These are phyloP conservation scores for Simmondsia chinensis DNA, from an alignment of 148 eudicot genomes.

Conservation along the genomic window DNA sequence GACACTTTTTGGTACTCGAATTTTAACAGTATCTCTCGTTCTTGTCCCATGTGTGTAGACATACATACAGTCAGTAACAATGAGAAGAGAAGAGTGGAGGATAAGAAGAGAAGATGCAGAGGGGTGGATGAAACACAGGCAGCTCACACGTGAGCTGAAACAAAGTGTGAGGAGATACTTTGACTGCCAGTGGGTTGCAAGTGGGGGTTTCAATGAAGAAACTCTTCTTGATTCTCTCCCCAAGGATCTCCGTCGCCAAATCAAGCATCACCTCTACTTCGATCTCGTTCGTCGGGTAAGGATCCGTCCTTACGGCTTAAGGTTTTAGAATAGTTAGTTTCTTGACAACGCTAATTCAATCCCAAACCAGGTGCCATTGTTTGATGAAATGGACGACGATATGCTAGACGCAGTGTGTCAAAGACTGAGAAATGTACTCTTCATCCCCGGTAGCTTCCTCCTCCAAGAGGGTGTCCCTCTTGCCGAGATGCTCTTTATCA, in stretches of 20 bases:
- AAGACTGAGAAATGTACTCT: conserved; percentile 8
- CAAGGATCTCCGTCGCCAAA: conserved; percentile 8
- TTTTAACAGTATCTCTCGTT: too few relatives aligned
- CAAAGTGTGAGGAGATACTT: conserved; percentile 8
- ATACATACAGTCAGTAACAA: conserved; percentile 10
- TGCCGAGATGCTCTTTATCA: conserved; percentile 18
- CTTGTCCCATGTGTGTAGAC: too few relatives aligned
- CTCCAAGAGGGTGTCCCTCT: conserved; percentile 15
- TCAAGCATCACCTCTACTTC: conserved; percentile 12
- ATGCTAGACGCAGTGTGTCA: conserved; percentile 20
- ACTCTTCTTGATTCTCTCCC: conserved; percentile 5
- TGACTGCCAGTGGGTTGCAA: conserved; percentile 9
- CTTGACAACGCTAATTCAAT: background rate
- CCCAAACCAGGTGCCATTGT: conserved; percentile 16
- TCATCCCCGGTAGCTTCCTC: conserved; percentile 11
- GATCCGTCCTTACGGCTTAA: background rate
- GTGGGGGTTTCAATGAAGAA: conserved; percentile 12
- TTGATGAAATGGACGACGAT: conserved; percentile 17
- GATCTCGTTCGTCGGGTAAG: conserved; percentile 9
- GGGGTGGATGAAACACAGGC: conserved; percentile 15
- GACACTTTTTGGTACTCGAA: too few relatives aligned
- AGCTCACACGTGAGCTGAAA: conserved; percentile 10
- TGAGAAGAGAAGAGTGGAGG: conserved; percentile 12
- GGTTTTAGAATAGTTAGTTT: background rate
- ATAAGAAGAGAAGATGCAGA: conserved; percentile 8